A percentile compares a stretch with the other conserved stretches of the same genome.
Conservation (phyloP, 768 basidiomycete genomes). For the Leccinum imitatum region DNA sequence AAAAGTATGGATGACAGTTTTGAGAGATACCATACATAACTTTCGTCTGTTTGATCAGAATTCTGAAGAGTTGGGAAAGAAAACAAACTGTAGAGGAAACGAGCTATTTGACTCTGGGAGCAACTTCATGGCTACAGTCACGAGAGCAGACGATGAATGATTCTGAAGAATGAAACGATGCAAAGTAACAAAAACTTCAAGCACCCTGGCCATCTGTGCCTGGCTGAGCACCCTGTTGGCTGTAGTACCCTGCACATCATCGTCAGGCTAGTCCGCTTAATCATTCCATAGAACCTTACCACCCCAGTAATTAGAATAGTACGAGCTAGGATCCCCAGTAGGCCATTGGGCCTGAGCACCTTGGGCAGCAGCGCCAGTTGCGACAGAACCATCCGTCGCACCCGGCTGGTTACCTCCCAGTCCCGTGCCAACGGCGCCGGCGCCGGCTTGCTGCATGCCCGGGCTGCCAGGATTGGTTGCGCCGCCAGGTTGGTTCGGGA, state of each 20-base stretch:
- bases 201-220: conserved; percentile 50
- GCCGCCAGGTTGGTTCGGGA: conserved; percentile 58
- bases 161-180: conserved; percentile 26
- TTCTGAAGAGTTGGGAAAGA: conserved; percentile 28
- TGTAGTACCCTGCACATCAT: conserved; percentile 68
- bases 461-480: conserved; percentile 45
- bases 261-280: conserved; percentile 13
- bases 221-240: conserved; percentile 68
- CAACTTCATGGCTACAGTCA: conserved; percentile 36
- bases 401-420: conserved; percentile 57
- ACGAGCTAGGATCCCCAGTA: conserved; percentile 66
- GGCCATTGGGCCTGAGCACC: conserved; percentile 78
- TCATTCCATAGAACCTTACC: conserved; percentile 43
- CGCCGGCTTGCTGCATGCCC: conserved; percentile 56
- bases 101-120: conserved; percentile 20
- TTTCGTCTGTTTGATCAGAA: conserved; percentile 33
- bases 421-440: conserved; percentile 52
- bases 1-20: conserved; percentile 32
- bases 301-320: conserved; percentile 84
- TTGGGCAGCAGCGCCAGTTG: conserved; percentile 47
- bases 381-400: conserved; percentile 53
- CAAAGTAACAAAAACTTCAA: conserved; percentile 26
- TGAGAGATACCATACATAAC: conserved; percentile 34
- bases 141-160: conserved; percentile 27
- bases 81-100: conserved; percentile 22